These are phyloP conservation scores for Excoecaria agallocha DNA, from an alignment of 345 rosid genomes.

Conservation along the genomic window DNA sequence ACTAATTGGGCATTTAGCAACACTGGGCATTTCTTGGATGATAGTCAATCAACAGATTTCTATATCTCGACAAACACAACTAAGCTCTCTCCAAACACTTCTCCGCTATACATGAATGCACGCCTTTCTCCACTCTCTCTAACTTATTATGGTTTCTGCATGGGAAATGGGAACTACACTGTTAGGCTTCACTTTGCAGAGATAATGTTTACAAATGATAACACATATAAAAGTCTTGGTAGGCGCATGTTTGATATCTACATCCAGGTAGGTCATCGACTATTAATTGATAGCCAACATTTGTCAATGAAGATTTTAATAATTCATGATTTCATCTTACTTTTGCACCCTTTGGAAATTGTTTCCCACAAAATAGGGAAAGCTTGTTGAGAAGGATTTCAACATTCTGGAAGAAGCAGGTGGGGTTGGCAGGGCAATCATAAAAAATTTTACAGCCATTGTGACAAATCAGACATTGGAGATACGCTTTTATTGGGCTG, in stretches of 20 bases:
- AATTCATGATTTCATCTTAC: not conserved
- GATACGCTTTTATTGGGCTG: not conserved
- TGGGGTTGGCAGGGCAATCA: slow-evolving; percentile 14
- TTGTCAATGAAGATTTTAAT: too few relatives aligned
- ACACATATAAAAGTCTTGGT: slow-evolving; percentile 12
- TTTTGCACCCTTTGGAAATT: not conserved
- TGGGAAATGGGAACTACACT: slow-evolving; percentile 20
- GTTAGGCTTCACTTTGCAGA: slow-evolving; percentile 21
- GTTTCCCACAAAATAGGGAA: not conserved
- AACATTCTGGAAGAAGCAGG: slow-evolving; percentile 15
- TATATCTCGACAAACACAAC: not conserved
- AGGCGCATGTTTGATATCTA: not conserved
- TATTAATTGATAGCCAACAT: not conserved
- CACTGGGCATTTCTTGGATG: slow-evolving; percentile 17
- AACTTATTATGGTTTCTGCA: slow-evolving; percentile 17
- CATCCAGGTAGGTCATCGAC: slow-evolving; percentile 8
- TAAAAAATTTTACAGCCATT: slow-evolving; percentile 11
- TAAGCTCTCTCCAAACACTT: not conserved
- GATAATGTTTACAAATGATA: slow-evolving; percentile 12
- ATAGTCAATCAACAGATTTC: not conserved
- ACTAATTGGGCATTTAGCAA: slow-evolving; percentile 19
- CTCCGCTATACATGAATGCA: slow-evolving; percentile 8
- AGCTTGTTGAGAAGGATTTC: slow-evolving; percentile 9
- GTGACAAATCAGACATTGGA: slow-evolving; percentile 9
- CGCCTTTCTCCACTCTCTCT: slow-evolving; percentile 16